phyloP scores from a whole-genome alignment of 805 yeast species.

The Candida patagonica region DNA sequence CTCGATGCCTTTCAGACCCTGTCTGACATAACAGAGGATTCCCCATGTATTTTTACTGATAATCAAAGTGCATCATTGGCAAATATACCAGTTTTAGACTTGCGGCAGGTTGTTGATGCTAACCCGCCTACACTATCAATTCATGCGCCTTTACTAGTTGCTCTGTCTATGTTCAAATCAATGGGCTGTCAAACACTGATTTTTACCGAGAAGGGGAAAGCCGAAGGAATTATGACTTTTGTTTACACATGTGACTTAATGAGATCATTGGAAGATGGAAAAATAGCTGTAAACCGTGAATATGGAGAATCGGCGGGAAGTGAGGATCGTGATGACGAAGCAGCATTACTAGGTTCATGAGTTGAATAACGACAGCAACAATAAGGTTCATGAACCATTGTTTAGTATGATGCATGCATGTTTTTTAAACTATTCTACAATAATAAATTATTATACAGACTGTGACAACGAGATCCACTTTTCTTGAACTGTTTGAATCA shows the following conservation, averaged over 20 bases:
- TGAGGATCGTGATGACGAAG: too few relatives aligned
- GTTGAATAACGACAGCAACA: not conserved
- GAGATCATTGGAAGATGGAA: too few relatives aligned
- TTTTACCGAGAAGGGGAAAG: slow-evolving; percentile 22
- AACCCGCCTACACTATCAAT: slow-evolving; percentile 26
- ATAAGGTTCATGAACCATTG: too few relatives aligned
- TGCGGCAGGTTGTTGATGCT: slow-evolving; percentile 17
- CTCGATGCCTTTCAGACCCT: slow-evolving; percentile 15
- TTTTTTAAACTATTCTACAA: too few relatives aligned
- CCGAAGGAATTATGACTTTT: slow-evolving; percentile 31
- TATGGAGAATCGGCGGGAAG: too few relatives aligned
- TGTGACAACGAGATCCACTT: too few relatives aligned
- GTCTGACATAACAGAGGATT: slow-evolving; percentile 4
- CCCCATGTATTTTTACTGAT: slow-evolving; percentile 12
- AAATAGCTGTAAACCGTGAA: too few relatives aligned
- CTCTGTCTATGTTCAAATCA: slow-evolving; percentile 31
- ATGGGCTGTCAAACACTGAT: slow-evolving; percentile 31
- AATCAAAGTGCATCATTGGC: not conserved
- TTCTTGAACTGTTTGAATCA: not conserved
- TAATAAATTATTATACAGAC: too few relatives aligned
- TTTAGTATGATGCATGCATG: too few relatives aligned
- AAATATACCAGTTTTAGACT: slow-evolving; percentile 5
- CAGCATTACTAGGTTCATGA: not conserved
- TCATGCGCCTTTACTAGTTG: slow-evolving; percentile 28
- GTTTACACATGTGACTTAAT: not conserved